phyloP scores from a whole-genome alignment of 805 yeast species.

The Kuraishia floccosa region DNA sequence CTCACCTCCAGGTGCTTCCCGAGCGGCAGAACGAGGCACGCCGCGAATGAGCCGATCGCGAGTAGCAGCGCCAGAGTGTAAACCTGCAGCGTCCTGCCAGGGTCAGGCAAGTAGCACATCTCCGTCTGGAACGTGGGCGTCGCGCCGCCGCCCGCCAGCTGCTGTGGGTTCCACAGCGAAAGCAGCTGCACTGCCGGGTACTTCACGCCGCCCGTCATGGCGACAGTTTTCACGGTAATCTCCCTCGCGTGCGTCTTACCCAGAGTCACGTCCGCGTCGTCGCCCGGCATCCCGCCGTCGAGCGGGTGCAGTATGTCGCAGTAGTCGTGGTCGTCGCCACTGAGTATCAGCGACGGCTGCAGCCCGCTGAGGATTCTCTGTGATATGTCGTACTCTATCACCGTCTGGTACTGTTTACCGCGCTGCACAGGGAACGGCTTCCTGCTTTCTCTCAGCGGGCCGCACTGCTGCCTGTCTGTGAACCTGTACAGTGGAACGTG shows the following conservation, averaged over 20 bases:
- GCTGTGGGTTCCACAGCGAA: constrained; percentile 27
- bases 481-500: constrained; percentile 86
- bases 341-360: constrained; percentile 59
- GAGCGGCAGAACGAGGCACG: background rate
- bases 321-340: constrained; percentile 97
- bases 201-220: constrained; percentile 87
- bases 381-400: constrained; percentile 52
- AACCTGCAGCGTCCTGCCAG: background rate
- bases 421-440: constrained; percentile 51
- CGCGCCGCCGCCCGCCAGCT: background rate
- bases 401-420: constrained; percentile 88
- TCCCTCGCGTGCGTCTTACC: constrained; percentile 39
- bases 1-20: too few relatives aligned
- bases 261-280: constrained; percentile 8
- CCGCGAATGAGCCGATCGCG: background rate
- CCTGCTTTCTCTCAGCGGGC: constrained; percentile 61
- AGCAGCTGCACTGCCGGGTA: constrained; percentile 82
- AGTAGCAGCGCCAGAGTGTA: background rate
- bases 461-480: constrained; percentile 55
- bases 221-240: constrained; percentile 76
- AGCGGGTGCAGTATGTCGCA: constrained; percentile 59
- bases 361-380: constrained; percentile 45
- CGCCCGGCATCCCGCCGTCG: constrained; percentile 9
- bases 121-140: constrained; percentile 1
- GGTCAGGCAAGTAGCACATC: constrained; percentile 3